Conservation (phyloP, 108 stramenopile species). For the Cyclotella choctawhatcheeana region DNA sequence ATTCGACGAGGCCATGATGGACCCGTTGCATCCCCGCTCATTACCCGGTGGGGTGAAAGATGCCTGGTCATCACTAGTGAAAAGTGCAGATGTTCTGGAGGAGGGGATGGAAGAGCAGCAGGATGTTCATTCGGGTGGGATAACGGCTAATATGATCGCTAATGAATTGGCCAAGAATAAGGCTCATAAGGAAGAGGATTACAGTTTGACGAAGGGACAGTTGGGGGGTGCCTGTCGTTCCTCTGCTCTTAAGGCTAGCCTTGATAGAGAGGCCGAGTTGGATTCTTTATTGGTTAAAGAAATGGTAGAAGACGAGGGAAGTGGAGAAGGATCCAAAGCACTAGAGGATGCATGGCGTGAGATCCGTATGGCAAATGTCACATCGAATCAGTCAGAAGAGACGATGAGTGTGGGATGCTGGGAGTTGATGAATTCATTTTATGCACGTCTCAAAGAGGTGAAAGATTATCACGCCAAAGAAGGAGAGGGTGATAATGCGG, state of each 20-base stretch:
- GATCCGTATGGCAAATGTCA: constrained; percentile 9
- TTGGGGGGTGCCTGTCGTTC: constrained; percentile 59
- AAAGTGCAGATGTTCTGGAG: constrained; percentile 16
- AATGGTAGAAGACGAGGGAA: constrained; percentile 15
- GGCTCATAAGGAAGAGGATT: constrained; percentile 35
- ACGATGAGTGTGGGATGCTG: constrained; percentile 10
- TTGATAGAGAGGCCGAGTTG: constrained; percentile 51
- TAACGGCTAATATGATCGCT: constrained; percentile 43
- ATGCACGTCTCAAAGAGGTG: constrained; percentile 64
- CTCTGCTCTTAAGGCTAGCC: constrained; percentile 41
- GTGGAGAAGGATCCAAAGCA: constrained; percentile 9
- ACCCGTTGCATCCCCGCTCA: constrained; percentile 36
- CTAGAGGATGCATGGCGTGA: constrained; percentile 27
- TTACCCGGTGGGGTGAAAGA: constrained; percentile 75
- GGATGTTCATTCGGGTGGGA: too few species aligned
- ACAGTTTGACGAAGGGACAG: constrained; percentile 63
- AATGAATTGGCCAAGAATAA: constrained; percentile 31
- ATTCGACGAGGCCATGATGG: constrained; percentile 25
- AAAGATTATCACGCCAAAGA: constrained; percentile 77
- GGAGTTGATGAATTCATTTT: constrained; percentile 54
- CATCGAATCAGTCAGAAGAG: constrained; percentile 21
- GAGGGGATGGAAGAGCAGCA: too few species aligned
- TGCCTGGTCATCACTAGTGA: constrained; percentile 63
- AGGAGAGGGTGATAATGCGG: constrained; percentile 9
- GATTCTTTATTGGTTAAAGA: constrained; percentile 42